Percentiles rank a stretch among this genome's conserved stretches.
Evolutionary conservation across 1,284 basidiomycete species (phyloP).

Genomic region (Nidula niveotomentosa): DNA sequence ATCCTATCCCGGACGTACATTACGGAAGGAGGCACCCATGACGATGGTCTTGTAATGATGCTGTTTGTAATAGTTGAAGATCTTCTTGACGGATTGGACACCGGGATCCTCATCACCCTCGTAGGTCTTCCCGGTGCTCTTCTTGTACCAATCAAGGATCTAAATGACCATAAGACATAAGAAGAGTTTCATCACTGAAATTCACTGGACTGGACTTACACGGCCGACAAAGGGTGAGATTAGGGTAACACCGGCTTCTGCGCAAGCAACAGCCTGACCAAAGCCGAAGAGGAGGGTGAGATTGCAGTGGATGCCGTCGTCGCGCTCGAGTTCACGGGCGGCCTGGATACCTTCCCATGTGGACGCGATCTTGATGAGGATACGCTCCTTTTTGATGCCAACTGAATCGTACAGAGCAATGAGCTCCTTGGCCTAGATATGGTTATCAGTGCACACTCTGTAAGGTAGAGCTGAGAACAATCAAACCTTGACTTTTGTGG

Average conservation of each 20-base stretch:
- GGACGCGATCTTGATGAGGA: constrained; percentile 99
- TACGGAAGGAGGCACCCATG: constrained; percentile 99
- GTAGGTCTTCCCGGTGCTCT: constrained; percentile 82
- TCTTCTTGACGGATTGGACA: constrained; percentile 93
- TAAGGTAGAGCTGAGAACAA: constrained; percentile 2
- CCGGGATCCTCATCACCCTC: constrained; percentile 94
- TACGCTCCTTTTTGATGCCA: constrained; percentile 90
- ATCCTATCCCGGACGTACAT: constrained; percentile 50
- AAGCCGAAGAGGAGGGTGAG: constrained; percentile 99
- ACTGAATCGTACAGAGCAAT: constrained; percentile 92
- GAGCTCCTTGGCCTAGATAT: constrained; percentile 79
- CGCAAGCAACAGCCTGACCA: constrained; percentile 97
- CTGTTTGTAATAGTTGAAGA: constrained; percentile 99
- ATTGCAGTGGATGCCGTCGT: constrained; percentile 97
- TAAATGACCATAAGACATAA: constrained; percentile 24
- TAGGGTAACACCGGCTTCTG: constrained; percentile 96
- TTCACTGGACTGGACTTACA: constrained; percentile 46
- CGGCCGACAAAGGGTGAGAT: constrained; percentile 99
- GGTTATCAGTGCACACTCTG: constrained; percentile 9
- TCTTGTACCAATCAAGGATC: constrained; percentile 98
- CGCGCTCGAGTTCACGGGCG: constrained; percentile 91
- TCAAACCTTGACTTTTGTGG: constrained; percentile 80
- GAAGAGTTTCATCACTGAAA: background rate
- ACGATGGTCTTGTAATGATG: constrained; percentile 98
- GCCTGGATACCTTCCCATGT: constrained; percentile 99